phyloP scores from a whole-genome alignment of 2,329 filamentous ascomycete genomes.

The Colletotrichum sp. region DNA sequence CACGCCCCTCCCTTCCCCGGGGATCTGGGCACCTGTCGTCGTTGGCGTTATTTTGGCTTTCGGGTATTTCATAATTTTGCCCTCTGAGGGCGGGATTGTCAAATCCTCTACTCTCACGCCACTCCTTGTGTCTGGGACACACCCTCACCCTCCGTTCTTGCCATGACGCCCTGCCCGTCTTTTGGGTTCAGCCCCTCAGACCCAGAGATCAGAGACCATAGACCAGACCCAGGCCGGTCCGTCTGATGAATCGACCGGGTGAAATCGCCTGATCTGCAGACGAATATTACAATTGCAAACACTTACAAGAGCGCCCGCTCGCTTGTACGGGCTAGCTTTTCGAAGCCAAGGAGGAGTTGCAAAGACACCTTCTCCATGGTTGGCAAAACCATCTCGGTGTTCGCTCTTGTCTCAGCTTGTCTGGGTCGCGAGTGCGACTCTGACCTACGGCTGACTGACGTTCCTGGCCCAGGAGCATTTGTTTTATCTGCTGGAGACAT shows the following conservation, averaged over 20 bases:
- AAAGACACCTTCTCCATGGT: neutral
- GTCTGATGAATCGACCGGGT: neutral
- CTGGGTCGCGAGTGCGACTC: neutral
- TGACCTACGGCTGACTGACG: neutral
- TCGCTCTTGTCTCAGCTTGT: neutral
- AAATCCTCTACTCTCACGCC: neutral
- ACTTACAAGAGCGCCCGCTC: neutral
- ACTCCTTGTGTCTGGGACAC: neutral
- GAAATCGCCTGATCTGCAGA: conserved; percentile 1
- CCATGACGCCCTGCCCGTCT: neutral
- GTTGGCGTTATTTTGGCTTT: neutral
- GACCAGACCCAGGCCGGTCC: neutral
- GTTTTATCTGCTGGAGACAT: neutral
- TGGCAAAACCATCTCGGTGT: neutral
- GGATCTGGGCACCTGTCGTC: neutral
- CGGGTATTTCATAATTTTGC: neutral
- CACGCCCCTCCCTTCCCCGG: neutral
- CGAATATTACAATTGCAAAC: neutral
- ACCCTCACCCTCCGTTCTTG: neutral
- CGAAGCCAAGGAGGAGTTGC: neutral
- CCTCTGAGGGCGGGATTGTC: neutral
- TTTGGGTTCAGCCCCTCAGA: neutral
- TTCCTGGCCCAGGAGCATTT: neutral
- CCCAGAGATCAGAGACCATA: neutral
- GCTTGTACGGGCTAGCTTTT: neutral